Evolutionary conservation across 257 asterid species (phyloP).

Genomic region (Thymus mandschuricus): DNA sequence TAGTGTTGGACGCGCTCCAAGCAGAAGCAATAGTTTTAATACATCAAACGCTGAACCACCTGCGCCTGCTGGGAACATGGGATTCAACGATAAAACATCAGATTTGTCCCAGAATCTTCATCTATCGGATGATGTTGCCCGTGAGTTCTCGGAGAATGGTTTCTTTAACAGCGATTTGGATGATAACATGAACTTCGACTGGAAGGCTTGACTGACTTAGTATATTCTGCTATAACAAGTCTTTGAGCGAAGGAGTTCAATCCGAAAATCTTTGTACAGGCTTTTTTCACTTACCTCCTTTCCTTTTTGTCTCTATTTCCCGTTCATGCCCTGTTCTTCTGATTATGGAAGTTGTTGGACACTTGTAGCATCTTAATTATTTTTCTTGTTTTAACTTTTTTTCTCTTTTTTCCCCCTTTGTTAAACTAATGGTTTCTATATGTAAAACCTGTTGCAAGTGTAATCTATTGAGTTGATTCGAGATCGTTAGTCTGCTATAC

Average conservation of each 20-base stretch:
- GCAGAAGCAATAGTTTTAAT: constrained; percentile 74
- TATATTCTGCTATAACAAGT: constrained; percentile 19
- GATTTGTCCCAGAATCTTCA: constrained; percentile 59
- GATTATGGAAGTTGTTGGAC: constrained; percentile 42
- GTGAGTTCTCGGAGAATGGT: constrained; percentile 67
- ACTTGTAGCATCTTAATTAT: constrained; percentile 30
- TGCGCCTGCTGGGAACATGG: constrained; percentile 41
- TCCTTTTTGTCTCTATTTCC: no score
- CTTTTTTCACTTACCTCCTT: constrained; percentile 33
- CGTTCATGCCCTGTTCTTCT: not conserved
- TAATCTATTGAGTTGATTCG: constrained; percentile 42
- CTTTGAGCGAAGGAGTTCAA: constrained; percentile 20
- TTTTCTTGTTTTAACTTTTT: not conserved
- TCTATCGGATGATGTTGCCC: constrained; percentile 63
- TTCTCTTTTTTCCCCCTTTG: constrained; percentile 8
- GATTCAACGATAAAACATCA: constrained; percentile 56
- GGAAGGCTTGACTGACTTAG: constrained; percentile 69
- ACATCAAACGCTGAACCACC: constrained; percentile 57
- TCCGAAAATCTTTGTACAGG: constrained; percentile 55
- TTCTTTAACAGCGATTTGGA: constrained; percentile 77
- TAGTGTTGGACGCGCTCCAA: constrained; percentile 41
- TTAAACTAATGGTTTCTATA: constrained; percentile 32
- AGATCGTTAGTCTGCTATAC: not conserved
- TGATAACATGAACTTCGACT: constrained; percentile 66
- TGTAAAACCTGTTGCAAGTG: constrained; percentile 44